phyloP scores from a whole-genome alignment of 495 filamentous ascomycete species.

The Aspergillus cristatus region DNA sequence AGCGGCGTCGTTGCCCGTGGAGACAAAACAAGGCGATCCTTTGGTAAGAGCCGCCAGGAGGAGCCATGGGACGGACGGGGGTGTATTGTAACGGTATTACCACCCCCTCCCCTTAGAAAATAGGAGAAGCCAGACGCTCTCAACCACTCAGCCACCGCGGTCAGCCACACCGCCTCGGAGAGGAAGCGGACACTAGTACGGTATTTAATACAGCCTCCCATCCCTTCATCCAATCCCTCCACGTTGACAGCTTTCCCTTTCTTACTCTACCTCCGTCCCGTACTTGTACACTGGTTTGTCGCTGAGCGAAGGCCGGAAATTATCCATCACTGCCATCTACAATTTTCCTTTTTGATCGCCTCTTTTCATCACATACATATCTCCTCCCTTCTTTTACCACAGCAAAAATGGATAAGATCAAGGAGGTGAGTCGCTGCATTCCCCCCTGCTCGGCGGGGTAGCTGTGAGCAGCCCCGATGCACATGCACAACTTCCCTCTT shows the following conservation, averaged over 20 bases:
- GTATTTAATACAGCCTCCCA: not conserved
- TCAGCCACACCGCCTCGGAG: too few species aligned
- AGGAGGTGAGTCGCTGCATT: slow-evolving; percentile 54
- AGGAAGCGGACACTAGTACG: slow-evolving; percentile 25
- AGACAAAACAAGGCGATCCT: slow-evolving; percentile 27
- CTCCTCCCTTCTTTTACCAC: slow-evolving; percentile 6
- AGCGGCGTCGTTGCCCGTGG: slow-evolving; percentile 40
- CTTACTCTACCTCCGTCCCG: slow-evolving; percentile 4
- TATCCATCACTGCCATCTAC: slow-evolving; percentile 1
- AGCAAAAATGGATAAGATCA: slow-evolving; percentile 55
- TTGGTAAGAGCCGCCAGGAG: slow-evolving; percentile 12
- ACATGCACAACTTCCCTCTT: slow-evolving; percentile 12
- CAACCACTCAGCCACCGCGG: too few species aligned
- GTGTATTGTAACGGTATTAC: not conserved
- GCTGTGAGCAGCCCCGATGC: slow-evolving; percentile 29
- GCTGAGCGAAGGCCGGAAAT: slow-evolving; percentile 39
- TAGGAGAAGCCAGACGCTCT: too few species aligned
- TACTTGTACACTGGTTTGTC: slow-evolving; percentile 23
- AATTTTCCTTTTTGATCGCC: too few species aligned
- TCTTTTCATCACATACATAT: slow-evolving; percentile 26
- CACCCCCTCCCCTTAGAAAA: too few species aligned
- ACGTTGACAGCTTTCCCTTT: slow-evolving; percentile 5
- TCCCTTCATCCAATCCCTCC: slow-evolving; percentile 12
- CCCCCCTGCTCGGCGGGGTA: slow-evolving; percentile 34
- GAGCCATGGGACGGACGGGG: not conserved